Conservation (phyloP, 441 rosid species). For the Omphalea diandra region DNA sequence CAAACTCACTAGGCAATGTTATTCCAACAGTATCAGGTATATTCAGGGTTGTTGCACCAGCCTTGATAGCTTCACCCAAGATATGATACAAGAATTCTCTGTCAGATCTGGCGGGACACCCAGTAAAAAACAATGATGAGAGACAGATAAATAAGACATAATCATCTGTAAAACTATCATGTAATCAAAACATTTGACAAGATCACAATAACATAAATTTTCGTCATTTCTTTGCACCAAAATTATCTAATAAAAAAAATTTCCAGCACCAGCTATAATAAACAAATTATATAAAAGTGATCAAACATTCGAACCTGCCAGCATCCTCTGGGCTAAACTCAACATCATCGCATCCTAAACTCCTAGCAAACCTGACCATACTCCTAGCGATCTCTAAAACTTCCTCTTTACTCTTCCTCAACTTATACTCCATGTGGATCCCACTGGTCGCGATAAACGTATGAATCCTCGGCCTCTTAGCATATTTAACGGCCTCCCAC, state of each 20-base stretch:
- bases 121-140: background rate
- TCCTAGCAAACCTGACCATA: slow-evolving; percentile 66
- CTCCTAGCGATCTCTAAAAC: slow-evolving; percentile 68
- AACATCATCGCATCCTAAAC: slow-evolving; percentile 81
- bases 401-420: slow-evolving; percentile 70
- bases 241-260: no score
- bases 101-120: slow-evolving; percentile 56
- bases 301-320: slow-evolving; percentile 53
- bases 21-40: slow-evolving; percentile 96
- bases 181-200: no score
- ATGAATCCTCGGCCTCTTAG: slow-evolving; percentile 79
- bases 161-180: no score
- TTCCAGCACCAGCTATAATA: no score
- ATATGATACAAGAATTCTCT: slow-evolving; percentile 79
- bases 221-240: no score
- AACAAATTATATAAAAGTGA: background rate
- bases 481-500: slow-evolving; percentile 88
- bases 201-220: no score
- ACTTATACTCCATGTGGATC: slow-evolving; percentile 79
- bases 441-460: slow-evolving; percentile 82
- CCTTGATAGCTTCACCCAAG: slow-evolving; percentile 88
- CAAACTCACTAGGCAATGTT: slow-evolving; percentile 75
- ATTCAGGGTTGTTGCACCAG: slow-evolving; percentile 87
- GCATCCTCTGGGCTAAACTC: slow-evolving; percentile 96
- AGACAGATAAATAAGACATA: background rate